A percentile compares a stretch with the other conserved stretches of the same genome.
Evolutionary conservation across 2,329 filamentous ascomycete species (phyloP).

Genomic region (Scortechinia acanthostroma): DNA sequence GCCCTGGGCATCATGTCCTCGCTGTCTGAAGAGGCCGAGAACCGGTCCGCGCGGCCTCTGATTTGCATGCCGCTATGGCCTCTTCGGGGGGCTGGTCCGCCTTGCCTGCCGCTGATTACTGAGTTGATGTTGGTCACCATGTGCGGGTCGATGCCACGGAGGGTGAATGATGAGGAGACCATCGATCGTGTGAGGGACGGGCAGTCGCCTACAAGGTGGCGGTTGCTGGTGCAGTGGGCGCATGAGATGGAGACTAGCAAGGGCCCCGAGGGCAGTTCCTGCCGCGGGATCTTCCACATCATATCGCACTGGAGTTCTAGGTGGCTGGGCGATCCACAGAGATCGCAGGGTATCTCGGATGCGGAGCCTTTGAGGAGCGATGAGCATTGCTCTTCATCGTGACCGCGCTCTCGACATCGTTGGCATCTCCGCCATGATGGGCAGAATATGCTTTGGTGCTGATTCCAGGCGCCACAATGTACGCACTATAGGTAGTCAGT

Average conservation of each 20-base stretch:
- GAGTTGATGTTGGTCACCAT: slow-evolving; percentile 11
- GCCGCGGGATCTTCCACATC: slow-evolving; percentile 15
- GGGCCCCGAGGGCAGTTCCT: slow-evolving; percentile 10
- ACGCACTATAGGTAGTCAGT: not conserved
- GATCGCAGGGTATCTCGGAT: slow-evolving; percentile 25
- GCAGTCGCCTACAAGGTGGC: slow-evolving; percentile 32
- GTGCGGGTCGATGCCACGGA: slow-evolving; percentile 21
- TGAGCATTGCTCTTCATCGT: slow-evolving; percentile 21
- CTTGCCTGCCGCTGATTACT: slow-evolving; percentile 17
- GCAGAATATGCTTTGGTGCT: not conserved
- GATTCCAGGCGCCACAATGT: not conserved
- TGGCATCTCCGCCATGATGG: slow-evolving; percentile 9
- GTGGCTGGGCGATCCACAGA: slow-evolving; percentile 27
- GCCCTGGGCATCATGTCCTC: not conserved
- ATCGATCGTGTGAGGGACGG: slow-evolving; percentile 17
- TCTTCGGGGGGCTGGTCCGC: slow-evolving; percentile 15
- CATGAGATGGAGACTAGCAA: slow-evolving; percentile 31
- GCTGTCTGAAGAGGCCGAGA: not conserved
- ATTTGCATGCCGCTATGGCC: slow-evolving; percentile 5
- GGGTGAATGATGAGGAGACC: slow-evolving; percentile 24
- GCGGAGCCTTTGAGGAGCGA: slow-evolving; percentile 25
- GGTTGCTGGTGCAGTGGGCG: slow-evolving; percentile 27
- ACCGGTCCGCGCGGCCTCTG: not conserved
- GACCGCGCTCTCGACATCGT: slow-evolving; percentile 32
- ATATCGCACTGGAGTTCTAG: slow-evolving; percentile 28